These are phyloP conservation scores for Candida easanensis DNA, from an alignment of 805 yeast genomes.

Conservation along the genomic window DNA sequence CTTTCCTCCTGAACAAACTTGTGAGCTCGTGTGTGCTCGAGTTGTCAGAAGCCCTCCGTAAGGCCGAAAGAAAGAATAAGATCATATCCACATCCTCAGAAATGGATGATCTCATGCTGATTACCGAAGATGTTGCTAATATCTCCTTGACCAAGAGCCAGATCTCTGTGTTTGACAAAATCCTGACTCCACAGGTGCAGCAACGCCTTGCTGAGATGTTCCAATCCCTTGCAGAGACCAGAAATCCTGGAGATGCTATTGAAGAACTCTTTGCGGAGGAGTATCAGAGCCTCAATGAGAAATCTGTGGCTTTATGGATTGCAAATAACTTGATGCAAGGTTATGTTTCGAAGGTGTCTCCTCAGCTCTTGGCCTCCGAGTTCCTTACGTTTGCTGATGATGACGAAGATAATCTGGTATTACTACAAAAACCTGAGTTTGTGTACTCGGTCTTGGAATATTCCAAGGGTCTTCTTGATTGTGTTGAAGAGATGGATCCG, in stretches of 20 bases:
- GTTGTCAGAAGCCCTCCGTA: slow-evolving; percentile 19
- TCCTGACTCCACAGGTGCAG: slow-evolving; percentile 25
- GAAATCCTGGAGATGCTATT: slow-evolving; percentile 18
- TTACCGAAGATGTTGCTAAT: slow-evolving; percentile 16
- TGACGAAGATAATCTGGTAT: slow-evolving; percentile 10
- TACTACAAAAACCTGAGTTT: slow-evolving; percentile 26
- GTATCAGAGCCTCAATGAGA: slow-evolving; percentile 15
- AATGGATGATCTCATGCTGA: slow-evolving; percentile 20
- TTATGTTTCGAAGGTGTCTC: slow-evolving; percentile 11
- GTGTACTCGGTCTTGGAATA: slow-evolving; percentile 33
- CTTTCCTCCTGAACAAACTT: slow-evolving; percentile 17
- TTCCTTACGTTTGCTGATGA: slow-evolving; percentile 30
- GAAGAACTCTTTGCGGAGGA: slow-evolving; percentile 24
- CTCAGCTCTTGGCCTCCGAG: slow-evolving; percentile 21
- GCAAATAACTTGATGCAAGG: slow-evolving; percentile 32
- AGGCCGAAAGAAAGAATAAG: slow-evolving; percentile 13
- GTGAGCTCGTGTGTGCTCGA: slow-evolving; percentile 19
- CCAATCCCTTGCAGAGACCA: slow-evolving; percentile 21
- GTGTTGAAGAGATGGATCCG: slow-evolving; percentile 25
- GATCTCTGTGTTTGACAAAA: slow-evolving; percentile 22
- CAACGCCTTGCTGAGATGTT: slow-evolving; percentile 17
- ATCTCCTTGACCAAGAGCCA: slow-evolving; percentile 2
- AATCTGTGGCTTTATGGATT: slow-evolving; percentile 38
- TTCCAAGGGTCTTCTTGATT: slow-evolving; percentile 43
- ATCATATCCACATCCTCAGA: slow-evolving; percentile 2